Evolutionary conservation across 257 asterid genomes (phyloP), one percentile per base, ranked within the genome.

Genomic region (Prunella vulgaris): DNA sequence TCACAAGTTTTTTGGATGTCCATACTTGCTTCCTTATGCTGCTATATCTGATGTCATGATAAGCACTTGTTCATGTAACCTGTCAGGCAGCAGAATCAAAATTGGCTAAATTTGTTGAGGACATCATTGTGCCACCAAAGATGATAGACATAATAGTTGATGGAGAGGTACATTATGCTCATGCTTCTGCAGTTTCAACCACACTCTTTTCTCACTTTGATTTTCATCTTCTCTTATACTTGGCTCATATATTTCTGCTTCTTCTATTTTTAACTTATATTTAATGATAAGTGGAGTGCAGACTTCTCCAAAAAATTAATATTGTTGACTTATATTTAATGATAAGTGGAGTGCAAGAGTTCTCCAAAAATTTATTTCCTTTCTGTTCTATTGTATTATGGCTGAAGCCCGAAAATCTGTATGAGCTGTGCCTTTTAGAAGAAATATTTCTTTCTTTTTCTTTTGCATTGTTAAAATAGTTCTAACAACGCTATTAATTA

Each of bases 91-190:
- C 97, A 48, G 97, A 94, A 85, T 89, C 97, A 8, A 91, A 89
- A 81, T 81, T 94, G 79, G 96, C 97, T 68, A 89, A 82, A 76
- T 89, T 91, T 89, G 97, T 91, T 49, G 97, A 91, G 88, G 99
- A 94, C 70, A 94, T 94, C 68, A 86, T 94, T 73, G 93, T 94
- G 72, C 95, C 99, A 12, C 99, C 99, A 72, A 86, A 96, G 86
- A 89, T 91, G 97, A 84, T 94, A 66, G 99, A 91, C 81, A 80
- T 91, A 76, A 79, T 94, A 76, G 93, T 89, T 49, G 97, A 91
- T 65, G 97, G 96, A 81, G 99, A 94, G 99, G 99, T 94, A 80
- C 66, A 72, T 63, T 35, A 35, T 59, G 74, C 54, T 78, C 60
- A 62, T 51, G 74, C 61, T 64, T 38, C 59, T 63, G 64, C 64